Base-by-base conservation (phyloP, 108 stramenopile genomes). In the Nitzschia sp. region DNA sequence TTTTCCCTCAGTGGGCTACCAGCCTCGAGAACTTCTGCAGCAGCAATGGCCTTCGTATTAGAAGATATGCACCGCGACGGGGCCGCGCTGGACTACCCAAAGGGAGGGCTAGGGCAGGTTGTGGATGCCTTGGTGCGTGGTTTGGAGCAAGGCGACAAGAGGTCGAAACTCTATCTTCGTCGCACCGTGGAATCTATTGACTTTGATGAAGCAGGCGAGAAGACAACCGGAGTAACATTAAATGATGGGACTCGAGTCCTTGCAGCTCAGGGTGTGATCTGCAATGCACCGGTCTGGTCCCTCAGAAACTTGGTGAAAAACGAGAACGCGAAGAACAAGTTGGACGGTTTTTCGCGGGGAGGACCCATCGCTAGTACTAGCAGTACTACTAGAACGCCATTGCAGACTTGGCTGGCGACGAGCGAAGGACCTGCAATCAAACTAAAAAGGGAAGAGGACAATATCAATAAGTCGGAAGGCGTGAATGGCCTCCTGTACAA, bases 41-140 rank as follows among this genome's bases (percentile, higher is more conserved):
- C 91, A 8, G 92, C 96, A 8, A 95, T 97, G 95, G 94, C 97
- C 17, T 96, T 96, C 69, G 92, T 96, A 15, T 59, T 97, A 46
- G 86, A 81, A 66, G 96, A 97, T 64, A 88, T 97, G 89, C 92
- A 95, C 82, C 72, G 93, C 3, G 75, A 87, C 18, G 86, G 80
- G 15, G 94, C 92, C 0, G 89, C 83, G 26, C 64, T 97, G 36
- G 96, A 97, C 61, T 97, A 95, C 80, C 96, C 11, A 23, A 70
- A 61, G 46, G 94, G 94, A 27, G 96, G 96, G 15, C 66, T 93
- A 27, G 94, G 88, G 8, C 58, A 66, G 29, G 89, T 96, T 21
- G 84, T 96, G 9, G 87, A 95, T 62, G 97, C 94, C 4, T 79
- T 97, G 38, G 94, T 95, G 0, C 74, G 89, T 26, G 97, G 92